A percentile compares a stretch with the other conserved stretches of the same genome.
Conservation (phyloP, 2,329 filamentous ascomycete genomes). For the Juglanconis oblonga region DNA sequence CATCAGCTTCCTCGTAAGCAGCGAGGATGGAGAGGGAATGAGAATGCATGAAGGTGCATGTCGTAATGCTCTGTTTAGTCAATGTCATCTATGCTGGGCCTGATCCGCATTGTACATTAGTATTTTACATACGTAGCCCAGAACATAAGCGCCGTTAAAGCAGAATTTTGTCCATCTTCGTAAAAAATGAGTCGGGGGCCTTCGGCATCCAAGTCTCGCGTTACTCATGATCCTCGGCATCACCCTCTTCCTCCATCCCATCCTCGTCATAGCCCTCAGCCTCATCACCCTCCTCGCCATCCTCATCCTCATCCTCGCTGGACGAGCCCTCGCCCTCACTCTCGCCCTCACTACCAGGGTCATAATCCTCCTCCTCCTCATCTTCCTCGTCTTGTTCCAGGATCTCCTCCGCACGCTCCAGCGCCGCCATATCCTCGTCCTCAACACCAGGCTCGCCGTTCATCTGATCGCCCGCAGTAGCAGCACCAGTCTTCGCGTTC, state of each 20-base stretch:
- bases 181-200: no score
- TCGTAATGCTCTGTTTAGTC: no score
- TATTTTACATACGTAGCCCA: no score
- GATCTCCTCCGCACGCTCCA: conserved; percentile 51
- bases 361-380: conserved; percentile 65
- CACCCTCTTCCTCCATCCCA: conserved; percentile 26
- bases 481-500: conserved; percentile 47
- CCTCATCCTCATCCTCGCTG: conserved; percentile 51
- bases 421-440: conserved; percentile 43
- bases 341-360: conserved; percentile 59
- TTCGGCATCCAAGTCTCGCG: not conserved
- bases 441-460: conserved; percentile 38
- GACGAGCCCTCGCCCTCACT: conserved; percentile 54
- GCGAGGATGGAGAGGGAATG: no score
- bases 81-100: no score
- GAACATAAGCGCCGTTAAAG: no score
- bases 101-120: no score
- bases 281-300: conserved; percentile 44
- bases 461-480: conserved; percentile 28
- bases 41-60: no score
- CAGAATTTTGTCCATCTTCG: no score
- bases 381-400: conserved; percentile 61
- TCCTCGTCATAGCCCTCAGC: conserved; percentile 33
- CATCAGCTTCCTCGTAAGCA: no score
- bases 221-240: conserved; percentile 17